Base-by-base conservation (phyloP, 202 grass and related monocot species). In the Setaria viridis region DNA sequence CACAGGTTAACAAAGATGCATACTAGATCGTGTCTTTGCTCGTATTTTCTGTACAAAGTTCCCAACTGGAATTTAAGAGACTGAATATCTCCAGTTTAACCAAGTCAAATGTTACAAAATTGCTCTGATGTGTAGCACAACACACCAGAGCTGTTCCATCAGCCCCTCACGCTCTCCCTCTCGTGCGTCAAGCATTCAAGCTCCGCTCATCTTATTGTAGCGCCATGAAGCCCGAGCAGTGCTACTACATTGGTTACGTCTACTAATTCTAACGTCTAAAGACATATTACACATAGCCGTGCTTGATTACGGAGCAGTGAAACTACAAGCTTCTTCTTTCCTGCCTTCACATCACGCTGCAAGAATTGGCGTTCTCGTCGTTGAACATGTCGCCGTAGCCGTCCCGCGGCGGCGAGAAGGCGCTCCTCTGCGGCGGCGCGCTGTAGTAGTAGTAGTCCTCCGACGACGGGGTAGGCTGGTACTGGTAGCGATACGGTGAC, bases 351-450 rank as follows among this genome's bases (percentile, higher is more conserved):
- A 98, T 95, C 49, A 98, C 60, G 34, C 66, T 86, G 82, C 95
- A 98, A 11, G 95, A 88, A 72, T 92, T 92, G 37, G 93, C 87
- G 82, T 95, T 92, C 80, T 98, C 95, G 59, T 98, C 95, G 12
- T 93, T 87, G 89, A 95, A 98, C 80, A 93, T 87, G 43, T 89
- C 84, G 39, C 90, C 87, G 70, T 87, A 83, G 1, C 87, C 67
- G 3, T 89, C 79, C 33, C 86, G 67, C 1, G 88, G 91, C 35
- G 87, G 85, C 39, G 92, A 91, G 41, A 91, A 84, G 72, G 82
- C 84, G 34, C 78, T 88, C 58, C 88, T 83, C 49, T 85, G 81
- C 50, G 77, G 41, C 39, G 85, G 80, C 74, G 78, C 74, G 10
- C 97, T 84, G 77, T 99, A 93, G 82, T 95, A 91, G 82, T 95